Conservation (phyloP, 106 monocot genomes). For the Dendrobium huoshanense region DNA sequence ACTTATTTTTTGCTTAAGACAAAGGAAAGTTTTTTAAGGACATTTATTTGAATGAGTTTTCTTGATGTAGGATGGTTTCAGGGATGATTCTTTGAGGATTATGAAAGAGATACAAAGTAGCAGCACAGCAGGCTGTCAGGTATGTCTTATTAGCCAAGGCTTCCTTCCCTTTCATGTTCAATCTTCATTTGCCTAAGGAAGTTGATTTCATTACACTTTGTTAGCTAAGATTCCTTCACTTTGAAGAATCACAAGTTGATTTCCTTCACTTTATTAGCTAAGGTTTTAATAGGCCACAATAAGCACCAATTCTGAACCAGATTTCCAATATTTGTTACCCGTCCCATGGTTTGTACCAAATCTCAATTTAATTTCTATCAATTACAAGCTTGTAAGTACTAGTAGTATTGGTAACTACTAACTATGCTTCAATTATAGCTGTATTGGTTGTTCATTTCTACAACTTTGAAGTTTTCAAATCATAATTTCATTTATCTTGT, state of each 20-base stretch:
- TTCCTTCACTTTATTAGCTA: too few species aligned
- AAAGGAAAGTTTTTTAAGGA: not conserved
- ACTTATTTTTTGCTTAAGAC: not conserved
- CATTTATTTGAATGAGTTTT: not conserved
- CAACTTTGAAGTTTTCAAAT: not conserved
- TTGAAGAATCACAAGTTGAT: too few species aligned
- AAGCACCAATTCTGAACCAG: too few species aligned
- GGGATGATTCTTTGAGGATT: slow-evolving; percentile 28
- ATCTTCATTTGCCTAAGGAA: not conserved
- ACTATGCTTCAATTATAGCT: not conserved
- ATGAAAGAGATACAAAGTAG: slow-evolving; percentile 26
- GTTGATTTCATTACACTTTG: not conserved
- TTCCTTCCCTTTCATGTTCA: not conserved
- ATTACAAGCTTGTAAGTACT: not conserved
- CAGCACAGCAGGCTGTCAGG: slow-evolving; percentile 19
- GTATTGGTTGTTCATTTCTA: not conserved
- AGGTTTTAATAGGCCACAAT: too few species aligned
- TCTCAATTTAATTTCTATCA: not conserved
- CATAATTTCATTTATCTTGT: not conserved
- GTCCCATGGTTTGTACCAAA: too few species aligned
- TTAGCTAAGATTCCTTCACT: too few species aligned
- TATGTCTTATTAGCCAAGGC: not conserved
- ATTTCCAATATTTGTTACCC: too few species aligned
- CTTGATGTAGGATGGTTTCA: slow-evolving; percentile 23
- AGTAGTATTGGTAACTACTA: not conserved